Percentiles rank a stretch among this genome's conserved stretches.
Conservation (phyloP, 345 rosid genomes). For the Linum tenue region DNA sequence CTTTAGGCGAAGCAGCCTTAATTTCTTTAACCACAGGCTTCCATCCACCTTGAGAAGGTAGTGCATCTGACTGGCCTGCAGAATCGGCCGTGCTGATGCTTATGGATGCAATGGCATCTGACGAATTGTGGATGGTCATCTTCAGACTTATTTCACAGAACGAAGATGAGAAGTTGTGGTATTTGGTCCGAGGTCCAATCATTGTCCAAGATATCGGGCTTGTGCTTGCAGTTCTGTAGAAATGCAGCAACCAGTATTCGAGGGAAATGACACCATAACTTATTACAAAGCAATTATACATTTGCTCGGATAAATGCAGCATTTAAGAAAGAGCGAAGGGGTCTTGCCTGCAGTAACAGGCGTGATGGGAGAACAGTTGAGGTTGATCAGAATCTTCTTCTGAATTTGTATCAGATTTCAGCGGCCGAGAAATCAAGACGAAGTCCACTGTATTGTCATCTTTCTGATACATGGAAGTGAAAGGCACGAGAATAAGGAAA, state of each 20-base stretch:
- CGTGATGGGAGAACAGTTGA: conserved; percentile 59
- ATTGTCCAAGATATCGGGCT: conserved; percentile 70
- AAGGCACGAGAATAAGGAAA: neutral
- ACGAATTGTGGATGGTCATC: conserved; percentile 64
- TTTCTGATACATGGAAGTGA: conserved; percentile 37
- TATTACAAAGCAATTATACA: neutral
- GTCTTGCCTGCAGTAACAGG: conserved; percentile 74
- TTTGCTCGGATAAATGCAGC: neutral
- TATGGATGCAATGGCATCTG: conserved; percentile 38
- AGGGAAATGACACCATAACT: conserved; percentile 5
- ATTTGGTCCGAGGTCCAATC: conserved; percentile 47
- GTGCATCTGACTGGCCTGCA: conserved; percentile 22
- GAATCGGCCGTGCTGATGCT: conserved; percentile 37
- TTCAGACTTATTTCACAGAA: conserved; percentile 49
- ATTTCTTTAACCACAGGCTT: conserved; percentile 35
- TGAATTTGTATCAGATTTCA: conserved; percentile 25
- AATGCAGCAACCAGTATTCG: conserved; percentile 3
- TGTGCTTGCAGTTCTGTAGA: conserved; percentile 43
- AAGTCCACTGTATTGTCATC: conserved; percentile 52
- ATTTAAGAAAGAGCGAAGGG: conserved; percentile 2
- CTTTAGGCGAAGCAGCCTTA: conserved; percentile 33
- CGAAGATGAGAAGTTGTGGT: conserved; percentile 56
- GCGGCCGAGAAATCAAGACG: conserved; percentile 47
- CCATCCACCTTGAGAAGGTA: conserved; percentile 64
- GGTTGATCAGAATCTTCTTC: conserved; percentile 32